Conservation (phyloP, 2,329 filamentous ascomycete genomes). For the Fusarium brevicatenulatum region DNA sequence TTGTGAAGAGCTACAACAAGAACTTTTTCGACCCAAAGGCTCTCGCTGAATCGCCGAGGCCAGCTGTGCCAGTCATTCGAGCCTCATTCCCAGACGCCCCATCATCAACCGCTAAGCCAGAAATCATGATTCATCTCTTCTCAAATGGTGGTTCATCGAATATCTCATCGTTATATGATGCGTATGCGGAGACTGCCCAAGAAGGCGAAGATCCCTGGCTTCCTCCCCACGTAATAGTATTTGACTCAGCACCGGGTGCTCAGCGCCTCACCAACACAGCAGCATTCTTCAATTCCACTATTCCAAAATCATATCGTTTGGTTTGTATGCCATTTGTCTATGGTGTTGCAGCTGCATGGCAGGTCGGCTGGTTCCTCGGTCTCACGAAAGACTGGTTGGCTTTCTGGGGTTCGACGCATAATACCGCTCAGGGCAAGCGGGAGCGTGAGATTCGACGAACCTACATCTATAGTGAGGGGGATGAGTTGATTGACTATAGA, state of each 20-base stretch:
- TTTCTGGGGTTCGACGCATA: constrained; percentile 10
- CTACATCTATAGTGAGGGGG: constrained; percentile 20
- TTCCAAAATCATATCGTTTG: background rate
- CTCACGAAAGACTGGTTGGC: background rate
- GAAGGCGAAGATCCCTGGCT: background rate
- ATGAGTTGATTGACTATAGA: background rate
- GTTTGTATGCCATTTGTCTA: background rate
- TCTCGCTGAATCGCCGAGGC: background rate
- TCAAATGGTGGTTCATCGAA: constrained; percentile 15
- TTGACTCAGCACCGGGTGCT: constrained; percentile 18
- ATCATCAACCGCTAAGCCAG: background rate
- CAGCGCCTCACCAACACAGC: background rate
- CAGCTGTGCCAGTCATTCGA: background rate
- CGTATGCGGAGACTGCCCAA: background rate
- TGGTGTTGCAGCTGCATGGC: background rate
- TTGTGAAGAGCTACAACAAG: constrained; percentile 5
- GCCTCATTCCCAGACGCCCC: background rate
- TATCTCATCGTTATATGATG: constrained; percentile 6
- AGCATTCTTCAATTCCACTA: constrained; percentile 5
- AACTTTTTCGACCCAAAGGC: background rate
- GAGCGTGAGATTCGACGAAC: constrained; percentile 11
- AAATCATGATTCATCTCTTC: constrained; percentile 10
- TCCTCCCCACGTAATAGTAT: constrained; percentile 4
- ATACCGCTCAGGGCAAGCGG: constrained; percentile 3
- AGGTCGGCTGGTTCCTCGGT: background rate